Base-by-base conservation (phyloP, 768 basidiomycete genomes). In the Suillus tomentosus region DNA sequence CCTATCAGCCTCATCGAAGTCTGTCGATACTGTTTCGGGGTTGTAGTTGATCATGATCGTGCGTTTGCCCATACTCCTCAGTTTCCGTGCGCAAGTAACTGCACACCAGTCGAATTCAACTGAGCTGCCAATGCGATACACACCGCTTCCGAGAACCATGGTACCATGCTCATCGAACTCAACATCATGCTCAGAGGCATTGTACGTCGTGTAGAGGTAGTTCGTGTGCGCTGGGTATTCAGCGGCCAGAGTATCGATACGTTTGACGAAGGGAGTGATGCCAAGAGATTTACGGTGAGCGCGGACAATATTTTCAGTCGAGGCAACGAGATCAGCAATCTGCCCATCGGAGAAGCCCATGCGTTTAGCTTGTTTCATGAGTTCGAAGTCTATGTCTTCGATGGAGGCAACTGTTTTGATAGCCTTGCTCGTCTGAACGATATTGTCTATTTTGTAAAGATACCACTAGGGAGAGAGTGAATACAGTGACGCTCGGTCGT, bases 31-130 rank as follows among this genome's bases (percentile, higher is more conserved):
- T 4, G 97, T 99, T 79, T 99, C 97, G 10, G 96, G 96, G 79
- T 99, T 99, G 79, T 99, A 99, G 82, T 99, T 99, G 84, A 99
- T 85, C 96, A 99, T 99, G 80, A 99, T 89, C 51, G 97, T 98
- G 79, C 88, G 88, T 74, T 92, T 90, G 75, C 96, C 95, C 86
- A 95, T 92, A 68, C 91, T 87, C 71, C 95, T 85, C 62, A 99
- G 86, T 74, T 91, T 91, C 65, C 97, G 84, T 15, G 95, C 95
- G 75, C 96, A 99, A 1, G 96, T 98, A 47, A 99, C 97, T n/a
- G 97, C 96, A 76, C 97, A 99, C 97, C 97, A 99, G 76, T 99
- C 97, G 75, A 99, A 99, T 81, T 99, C 97, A 73, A 99, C 97
- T 68, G 93, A 95, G 77, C 92, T 94, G 54, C 97, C 97, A 69